Percentiles rank a stretch among this genome's conserved stretches.
Conservation (phyloP, 2,329 filamentous ascomycete genomes). For the Cladosporium sp. region DNA sequence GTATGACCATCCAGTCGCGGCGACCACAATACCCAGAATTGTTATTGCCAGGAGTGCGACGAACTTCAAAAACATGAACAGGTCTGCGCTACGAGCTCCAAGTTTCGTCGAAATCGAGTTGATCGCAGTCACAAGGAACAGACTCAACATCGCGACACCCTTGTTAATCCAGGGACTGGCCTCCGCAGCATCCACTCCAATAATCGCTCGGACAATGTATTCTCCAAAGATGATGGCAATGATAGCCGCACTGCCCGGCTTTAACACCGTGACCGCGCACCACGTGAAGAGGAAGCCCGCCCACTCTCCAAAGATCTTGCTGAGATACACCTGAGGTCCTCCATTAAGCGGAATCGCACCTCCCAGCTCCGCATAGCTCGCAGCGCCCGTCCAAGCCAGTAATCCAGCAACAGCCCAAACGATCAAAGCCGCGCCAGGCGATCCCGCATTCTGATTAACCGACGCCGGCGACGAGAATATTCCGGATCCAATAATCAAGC, state of each 20-base stretch:
- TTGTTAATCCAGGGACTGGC: slow-evolving; percentile 89
- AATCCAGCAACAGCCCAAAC: slow-evolving; percentile 90
- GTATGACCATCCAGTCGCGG: slow-evolving; percentile 75
- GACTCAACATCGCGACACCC: slow-evolving; percentile 70
- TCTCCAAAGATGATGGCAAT: slow-evolving; percentile 98
- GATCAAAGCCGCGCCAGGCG: slow-evolving; percentile 82
- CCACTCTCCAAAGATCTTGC: slow-evolving; percentile 94
- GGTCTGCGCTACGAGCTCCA: slow-evolving; percentile 79
- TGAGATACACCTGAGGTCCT: slow-evolving; percentile 86
- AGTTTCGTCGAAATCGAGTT: slow-evolving; percentile 90
- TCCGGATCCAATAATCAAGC: slow-evolving; percentile 90
- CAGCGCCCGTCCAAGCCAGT: slow-evolving; percentile 90
- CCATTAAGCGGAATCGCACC: slow-evolving; percentile 95
- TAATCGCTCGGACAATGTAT: slow-evolving; percentile 83
- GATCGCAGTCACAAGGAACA: slow-evolving; percentile 72
- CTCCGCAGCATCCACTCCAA: slow-evolving; percentile 79
- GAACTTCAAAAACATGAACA: slow-evolving; percentile 98
- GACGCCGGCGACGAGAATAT: slow-evolving; percentile 95
- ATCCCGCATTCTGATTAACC: slow-evolving; percentile 87
- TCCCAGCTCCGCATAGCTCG: slow-evolving; percentile 91
- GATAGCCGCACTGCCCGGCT: slow-evolving; percentile 89
- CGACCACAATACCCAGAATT: slow-evolving; percentile 82
- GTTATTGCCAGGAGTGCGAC: slow-evolving; percentile 82
- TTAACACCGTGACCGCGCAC: slow-evolving; percentile 90
- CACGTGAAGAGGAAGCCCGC: slow-evolving; percentile 93